Conservation (phyloP, 805 yeast species). For the Candida maesae region DNA sequence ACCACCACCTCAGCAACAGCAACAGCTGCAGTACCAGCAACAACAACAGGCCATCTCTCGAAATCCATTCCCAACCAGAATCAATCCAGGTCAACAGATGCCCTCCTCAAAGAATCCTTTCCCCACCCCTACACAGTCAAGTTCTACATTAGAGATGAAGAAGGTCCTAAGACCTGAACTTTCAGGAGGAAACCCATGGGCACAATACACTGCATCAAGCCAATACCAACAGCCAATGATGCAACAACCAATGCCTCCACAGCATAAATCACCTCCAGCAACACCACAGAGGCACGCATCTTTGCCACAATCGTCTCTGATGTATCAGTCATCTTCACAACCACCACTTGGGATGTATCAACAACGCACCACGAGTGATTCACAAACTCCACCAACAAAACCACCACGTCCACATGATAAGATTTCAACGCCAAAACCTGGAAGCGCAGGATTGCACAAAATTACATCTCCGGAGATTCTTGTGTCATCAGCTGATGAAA, state of each 20-base stretch:
- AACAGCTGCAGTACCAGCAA: too few species aligned
- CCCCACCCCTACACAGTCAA: conserved; percentile 7
- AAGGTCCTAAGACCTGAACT: conserved; percentile 12
- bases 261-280: background rate
- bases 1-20: too few species aligned
- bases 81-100: too few species aligned
- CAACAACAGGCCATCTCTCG: conserved; percentile 7
- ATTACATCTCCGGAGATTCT: background rate
- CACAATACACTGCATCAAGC: conserved; percentile 7
- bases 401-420: background rate
- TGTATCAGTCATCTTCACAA: conserved; percentile 1
- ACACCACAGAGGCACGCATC: background rate
- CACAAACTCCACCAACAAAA: background rate
- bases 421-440: background rate
- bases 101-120: conserved; percentile 19
- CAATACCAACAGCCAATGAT: background rate
- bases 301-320: background rate
- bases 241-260: conserved; percentile 1
- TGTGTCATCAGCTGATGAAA: conserved; percentile 7
- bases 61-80: conserved; percentile 25
- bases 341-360: background rate
- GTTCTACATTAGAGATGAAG: conserved; percentile 8
- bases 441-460: background rate
- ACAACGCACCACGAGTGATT: background rate
- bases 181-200: conserved; percentile 22